Evolutionary conservation across 106 monocot species (phyloP), one percentile per base, ranked within the genome.

Genomic region (Ottelia alismoides): DNA sequence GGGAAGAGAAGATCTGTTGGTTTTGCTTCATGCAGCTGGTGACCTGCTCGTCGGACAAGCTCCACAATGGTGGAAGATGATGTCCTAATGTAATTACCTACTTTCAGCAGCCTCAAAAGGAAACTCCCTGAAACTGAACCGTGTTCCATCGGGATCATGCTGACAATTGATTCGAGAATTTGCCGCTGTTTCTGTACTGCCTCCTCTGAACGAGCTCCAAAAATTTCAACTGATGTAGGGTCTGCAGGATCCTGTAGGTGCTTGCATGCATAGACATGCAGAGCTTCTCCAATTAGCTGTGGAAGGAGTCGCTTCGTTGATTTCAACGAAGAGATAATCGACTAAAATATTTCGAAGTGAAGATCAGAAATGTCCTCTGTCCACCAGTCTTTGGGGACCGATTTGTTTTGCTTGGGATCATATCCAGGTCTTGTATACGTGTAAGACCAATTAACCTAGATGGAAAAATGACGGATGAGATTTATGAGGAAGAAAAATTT

Each of bases 331-430:
- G 68, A 78, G 22, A 94, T 76, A 18, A 94, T 65, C 1, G 84
- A 62, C 2, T 81, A 56, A 64, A 94, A 94, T 49, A 71, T 67
- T 32, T 80, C 76, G 9, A 94, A 58, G 30, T 88, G 68, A 12
- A 94, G 73, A 12, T 81, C 88, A 0, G 94, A 77, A 14, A 94
- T 57, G 31, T 88, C 88, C 64, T 88, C 88, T 0, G 84, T 88
- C 94, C 94, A 94, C 92, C 92, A 93, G 47, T 94, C 94, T 50
- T 76, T 94, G 0, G 94, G 88, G 17, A 69, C 71, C 2, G 76
- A 73, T 5, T 43, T 49, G 7, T 67, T 70, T 30, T 72, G 51
- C 70, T 67, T 61, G 60, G 48, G 65, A 7, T 45, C 52, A 52
- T 65, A 77, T 0, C 80, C 70, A 3, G 78, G 75, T 31, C 92